These are phyloP conservation scores for Fraxinus nigra DNA, from an alignment of 305 asterid genomes.

Conservation along the genomic window DNA sequence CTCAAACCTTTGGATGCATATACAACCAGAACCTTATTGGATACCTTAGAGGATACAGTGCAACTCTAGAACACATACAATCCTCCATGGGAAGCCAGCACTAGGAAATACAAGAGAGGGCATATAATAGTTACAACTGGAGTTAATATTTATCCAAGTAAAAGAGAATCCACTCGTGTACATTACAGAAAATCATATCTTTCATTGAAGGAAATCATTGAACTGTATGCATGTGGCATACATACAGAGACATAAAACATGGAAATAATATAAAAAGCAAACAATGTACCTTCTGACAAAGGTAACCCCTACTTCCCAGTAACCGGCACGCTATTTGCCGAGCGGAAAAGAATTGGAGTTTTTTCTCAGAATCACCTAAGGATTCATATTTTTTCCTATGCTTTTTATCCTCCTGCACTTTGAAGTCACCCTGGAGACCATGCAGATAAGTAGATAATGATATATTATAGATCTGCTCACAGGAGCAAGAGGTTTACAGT, in stretches of 20 bases:
- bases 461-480: not conserved
- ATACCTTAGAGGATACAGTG: constrained; percentile 50
- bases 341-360: constrained; percentile 86
- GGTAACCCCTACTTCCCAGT: constrained; percentile 93
- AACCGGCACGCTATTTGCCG: constrained; percentile 92
- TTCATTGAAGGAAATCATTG: constrained; percentile 9
- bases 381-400: constrained; percentile 77
- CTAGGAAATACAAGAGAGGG: constrained; percentile 30
- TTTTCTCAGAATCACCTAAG: constrained; percentile 62
- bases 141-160: not conserved
- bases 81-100: constrained; percentile 89
- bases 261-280: constrained; percentile 12
- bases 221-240: constrained; percentile 17
- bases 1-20: constrained; percentile 93
- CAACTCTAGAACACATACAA: constrained; percentile 75
- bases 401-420: constrained; percentile 86
- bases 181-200: constrained; percentile 3
- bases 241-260: not conserved
- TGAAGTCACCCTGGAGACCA: constrained; percentile 73
- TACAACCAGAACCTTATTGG: constrained; percentile 77
- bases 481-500: not conserved
- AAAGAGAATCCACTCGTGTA: constrained; percentile 12
- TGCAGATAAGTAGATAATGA: constrained; percentile 1
- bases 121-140: not conserved
- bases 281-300: constrained; percentile 77